Conservation (phyloP, 1,139 yeast species). For the Yamadazyma siamensis region DNA sequence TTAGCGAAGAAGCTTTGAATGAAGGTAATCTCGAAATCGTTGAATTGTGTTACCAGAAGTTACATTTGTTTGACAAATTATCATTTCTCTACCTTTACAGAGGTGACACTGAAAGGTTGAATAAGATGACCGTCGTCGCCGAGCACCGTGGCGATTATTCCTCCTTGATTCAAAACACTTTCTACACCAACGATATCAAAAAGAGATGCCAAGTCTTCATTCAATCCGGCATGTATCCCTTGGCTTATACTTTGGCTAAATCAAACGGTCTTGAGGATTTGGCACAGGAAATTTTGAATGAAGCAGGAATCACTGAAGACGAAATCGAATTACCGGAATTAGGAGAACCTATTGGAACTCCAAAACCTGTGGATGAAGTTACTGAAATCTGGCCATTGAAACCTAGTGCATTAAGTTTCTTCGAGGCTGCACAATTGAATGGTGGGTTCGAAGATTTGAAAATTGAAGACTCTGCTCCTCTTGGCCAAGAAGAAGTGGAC, state of each 20-base stretch:
- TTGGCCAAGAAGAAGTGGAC: conserved; percentile 14
- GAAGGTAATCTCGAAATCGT: conserved; percentile 89
- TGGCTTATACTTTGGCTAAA: conserved; percentile 92
- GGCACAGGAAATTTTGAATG: conserved; percentile 67
- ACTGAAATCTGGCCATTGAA: conserved; percentile 78
- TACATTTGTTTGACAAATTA: conserved; percentile 80
- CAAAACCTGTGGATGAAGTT: conserved; percentile 46
- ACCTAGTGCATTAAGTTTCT: conserved; percentile 69
- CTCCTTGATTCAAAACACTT: conserved; percentile 77
- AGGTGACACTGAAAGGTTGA: conserved; percentile 73
- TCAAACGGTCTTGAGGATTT: conserved; percentile 75
- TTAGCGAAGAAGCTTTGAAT: conserved; percentile 80
- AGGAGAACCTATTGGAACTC: conserved; percentile 40
- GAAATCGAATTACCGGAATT: conserved; percentile 66
- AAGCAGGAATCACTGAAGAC: conserved; percentile 62
- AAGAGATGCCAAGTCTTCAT: conserved; percentile 74
- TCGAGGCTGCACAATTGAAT: conserved; percentile 72
- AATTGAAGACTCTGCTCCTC: conserved; percentile 40
- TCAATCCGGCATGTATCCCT: conserved; percentile 77
- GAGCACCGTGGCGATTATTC: conserved; percentile 82
- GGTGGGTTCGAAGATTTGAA: conserved; percentile 72
- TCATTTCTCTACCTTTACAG: conserved; percentile 82
- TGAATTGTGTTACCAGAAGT: conserved; percentile 86
- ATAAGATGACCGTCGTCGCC: conserved; percentile 86
- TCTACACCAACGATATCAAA: conserved; percentile 72